Base-by-base conservation (phyloP, 148 eudicot genomes). In the Talinum fruticosum region DNA sequence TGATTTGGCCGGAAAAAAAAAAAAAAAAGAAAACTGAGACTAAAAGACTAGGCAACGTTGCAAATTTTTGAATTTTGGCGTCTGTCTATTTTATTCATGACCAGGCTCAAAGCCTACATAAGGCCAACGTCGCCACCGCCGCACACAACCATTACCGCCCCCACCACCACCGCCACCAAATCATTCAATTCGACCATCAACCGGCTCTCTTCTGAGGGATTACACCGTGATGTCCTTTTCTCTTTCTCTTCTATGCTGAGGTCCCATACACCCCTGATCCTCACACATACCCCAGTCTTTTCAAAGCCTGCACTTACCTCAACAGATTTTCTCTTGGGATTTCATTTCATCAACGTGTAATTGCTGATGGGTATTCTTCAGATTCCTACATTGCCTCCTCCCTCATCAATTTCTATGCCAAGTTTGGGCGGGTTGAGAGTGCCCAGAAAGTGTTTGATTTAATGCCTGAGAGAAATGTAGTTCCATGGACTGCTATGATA, bases 401-500 rank as follows among this genome's bases (percentile, higher is more conserved):
- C 35, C 77, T 94, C 76, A 86, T 94, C 41, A 87, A 78, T 62
- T 88, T 94, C 29, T 92, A 94, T 29, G 86, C 91, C 0, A 89
- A 85, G 70, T 86, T 88, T 44, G 89, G 88, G 5, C 36, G 51
- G 15, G 77, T 82, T 30, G 19, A 70, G 14, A 16, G 61, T 79
- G 98, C 98, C 2, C 92, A 79, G 10, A 76, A 88, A 19, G 85
- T 92, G 94, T 94, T 94, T 77, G 98, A 91, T 29, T 73, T 10
- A 67, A 88, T 94, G 98, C 84, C 90, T 66, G 80, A 73, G 1
- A 88, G 89, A 80, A 88, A 90, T 70, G 84, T 90, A 12, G 89
- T 94, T 41, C 89, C 97, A 2, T 94, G 96, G 93, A 94, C 96
- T 75, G 85, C 92, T 37, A 86, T 94, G 26, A 86, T 92, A 5